Percentiles rank a stretch among this genome's conserved stretches.
These are phyloP conservation scores for Moringa oleifera DNA, from an alignment of 345 rosid genomes.

Conservation along the genomic window DNA sequence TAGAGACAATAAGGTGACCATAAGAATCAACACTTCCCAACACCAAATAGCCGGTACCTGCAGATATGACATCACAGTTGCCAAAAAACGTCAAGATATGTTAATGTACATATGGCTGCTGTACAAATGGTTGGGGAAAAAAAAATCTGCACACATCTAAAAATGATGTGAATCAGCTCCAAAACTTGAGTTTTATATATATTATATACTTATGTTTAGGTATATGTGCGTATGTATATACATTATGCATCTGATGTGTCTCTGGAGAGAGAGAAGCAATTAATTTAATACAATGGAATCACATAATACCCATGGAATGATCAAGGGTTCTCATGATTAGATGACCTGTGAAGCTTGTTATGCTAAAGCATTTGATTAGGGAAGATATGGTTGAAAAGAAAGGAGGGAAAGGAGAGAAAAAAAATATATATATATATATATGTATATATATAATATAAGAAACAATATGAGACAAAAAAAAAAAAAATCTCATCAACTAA, in stretches of 20 bases:
- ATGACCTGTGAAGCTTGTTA: neutral
- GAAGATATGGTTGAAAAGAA: neutral
- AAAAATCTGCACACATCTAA: neutral
- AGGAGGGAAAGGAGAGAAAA: no score
- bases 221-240: no score
- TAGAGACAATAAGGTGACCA: slow-evolving; percentile 66
- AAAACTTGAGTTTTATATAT: no score
- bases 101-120: neutral
- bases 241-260: no score
- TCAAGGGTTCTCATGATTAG: neutral
- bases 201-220: neutral
- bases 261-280: no score
- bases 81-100: slow-evolving; percentile 3
- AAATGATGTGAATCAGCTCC: slow-evolving; percentile 1
- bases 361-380: neutral
- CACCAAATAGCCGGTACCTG: slow-evolving; percentile 39
- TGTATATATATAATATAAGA: no score
- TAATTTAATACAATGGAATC: no score
- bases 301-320: no score
- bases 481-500: neutral
- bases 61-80: slow-evolving; percentile 10
- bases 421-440: no score
- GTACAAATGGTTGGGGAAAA: neutral
- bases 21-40: slow-evolving; percentile 68
- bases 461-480: neutral